These are phyloP conservation scores for Tephrocybe sp. DNA, from an alignment of 768 basidiomycete genomes.

Conservation along the genomic window DNA sequence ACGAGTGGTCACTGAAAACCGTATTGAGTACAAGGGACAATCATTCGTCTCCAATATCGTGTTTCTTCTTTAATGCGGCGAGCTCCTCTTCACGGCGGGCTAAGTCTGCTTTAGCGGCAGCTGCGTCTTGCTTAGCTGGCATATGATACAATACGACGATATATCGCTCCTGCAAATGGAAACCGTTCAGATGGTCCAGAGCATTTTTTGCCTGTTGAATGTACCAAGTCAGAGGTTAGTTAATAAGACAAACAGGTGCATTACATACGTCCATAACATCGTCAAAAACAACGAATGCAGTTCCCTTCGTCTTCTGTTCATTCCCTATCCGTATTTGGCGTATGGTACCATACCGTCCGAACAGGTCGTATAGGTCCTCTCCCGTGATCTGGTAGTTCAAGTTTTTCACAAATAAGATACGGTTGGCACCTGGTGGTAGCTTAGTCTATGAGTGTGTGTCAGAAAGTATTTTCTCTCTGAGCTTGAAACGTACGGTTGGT, in stretches of 20 bases:
- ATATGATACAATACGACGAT: conserved; percentile 98
- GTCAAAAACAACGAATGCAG: conserved; percentile 95
- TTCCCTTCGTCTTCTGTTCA: conserved; percentile 89
- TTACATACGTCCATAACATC: conserved; percentile 89
- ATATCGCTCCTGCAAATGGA: conserved; percentile 97
- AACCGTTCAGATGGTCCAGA: conserved; percentile 94
- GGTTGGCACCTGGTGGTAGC: conserved; percentile 88
- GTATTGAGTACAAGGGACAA: conserved; percentile 14
- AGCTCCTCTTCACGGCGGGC: conserved; percentile 90
- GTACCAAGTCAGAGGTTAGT: conserved; percentile 11
- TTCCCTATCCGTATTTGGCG: conserved; percentile 94
- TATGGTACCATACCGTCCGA: conserved; percentile 95
- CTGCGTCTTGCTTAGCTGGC: conserved; percentile 95
- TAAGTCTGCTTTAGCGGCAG: conserved; percentile 88
- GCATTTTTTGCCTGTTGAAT: conserved; percentile 84
- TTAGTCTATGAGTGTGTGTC: conserved; percentile 51
- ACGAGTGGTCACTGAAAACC: conserved; percentile 14
- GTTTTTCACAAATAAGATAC: conserved; percentile 92
- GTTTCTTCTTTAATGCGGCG: conserved; percentile 79
- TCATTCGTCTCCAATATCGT: conserved; percentile 78
- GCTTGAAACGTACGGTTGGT: conserved; percentile 53
- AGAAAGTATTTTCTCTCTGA: neutral
- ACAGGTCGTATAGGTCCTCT: conserved; percentile 93
- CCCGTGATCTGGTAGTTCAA: conserved; percentile 90
- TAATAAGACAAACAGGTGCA: neutral